Percentiles rank a stretch among this genome's conserved stretches.
Evolutionary conservation across 768 basidiomycete genomes (phyloP).

Genomic region (Agrocybe praecox): DNA sequence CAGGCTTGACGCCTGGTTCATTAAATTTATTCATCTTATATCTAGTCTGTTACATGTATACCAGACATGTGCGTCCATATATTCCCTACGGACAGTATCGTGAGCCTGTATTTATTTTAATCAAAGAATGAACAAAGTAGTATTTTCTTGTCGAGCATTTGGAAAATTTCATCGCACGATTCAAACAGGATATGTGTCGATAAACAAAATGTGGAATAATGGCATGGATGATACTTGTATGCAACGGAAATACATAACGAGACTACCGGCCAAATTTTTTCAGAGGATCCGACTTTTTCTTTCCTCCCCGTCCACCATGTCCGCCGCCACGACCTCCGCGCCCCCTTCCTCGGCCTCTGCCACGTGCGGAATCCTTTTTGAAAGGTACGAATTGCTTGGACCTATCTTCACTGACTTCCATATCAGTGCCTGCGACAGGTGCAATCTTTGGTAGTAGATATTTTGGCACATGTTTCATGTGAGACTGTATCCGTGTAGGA

Average conservation of each 20-base stretch:
- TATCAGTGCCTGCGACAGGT: conserved; percentile 48
- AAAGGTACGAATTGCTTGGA: conserved; percentile 72
- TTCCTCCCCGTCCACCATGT: conserved; percentile 54
- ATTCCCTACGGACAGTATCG: background rate
- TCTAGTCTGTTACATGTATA: background rate
- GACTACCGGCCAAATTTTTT: conserved; percentile 65
- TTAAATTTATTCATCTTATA: conserved; percentile 3
- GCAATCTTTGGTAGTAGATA: conserved; percentile 88
- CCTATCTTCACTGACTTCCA: conserved; percentile 28
- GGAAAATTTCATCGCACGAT: too few species aligned
- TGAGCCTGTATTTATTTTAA: background rate
- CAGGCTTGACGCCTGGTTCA: background rate
- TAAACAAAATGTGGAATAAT: too few species aligned
- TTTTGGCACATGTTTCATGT: conserved; percentile 95
- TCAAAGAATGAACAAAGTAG: background rate
- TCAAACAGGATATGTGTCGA: too few species aligned
- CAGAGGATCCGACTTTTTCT: conserved; percentile 80
- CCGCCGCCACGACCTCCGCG: conserved; percentile 56
- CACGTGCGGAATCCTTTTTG: conserved; percentile 54
- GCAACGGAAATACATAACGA: too few species aligned
- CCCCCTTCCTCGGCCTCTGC: conserved; percentile 58
- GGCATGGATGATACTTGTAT: background rate
- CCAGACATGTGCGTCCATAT: background rate
- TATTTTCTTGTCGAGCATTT: background rate
- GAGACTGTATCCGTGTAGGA: conserved; percentile 85